Evolutionary conservation across 495 filamentous ascomycete genomes (phyloP), one percentile per base, ranked within the genome.

Genomic region (Neurospora sublineolata): DNA sequence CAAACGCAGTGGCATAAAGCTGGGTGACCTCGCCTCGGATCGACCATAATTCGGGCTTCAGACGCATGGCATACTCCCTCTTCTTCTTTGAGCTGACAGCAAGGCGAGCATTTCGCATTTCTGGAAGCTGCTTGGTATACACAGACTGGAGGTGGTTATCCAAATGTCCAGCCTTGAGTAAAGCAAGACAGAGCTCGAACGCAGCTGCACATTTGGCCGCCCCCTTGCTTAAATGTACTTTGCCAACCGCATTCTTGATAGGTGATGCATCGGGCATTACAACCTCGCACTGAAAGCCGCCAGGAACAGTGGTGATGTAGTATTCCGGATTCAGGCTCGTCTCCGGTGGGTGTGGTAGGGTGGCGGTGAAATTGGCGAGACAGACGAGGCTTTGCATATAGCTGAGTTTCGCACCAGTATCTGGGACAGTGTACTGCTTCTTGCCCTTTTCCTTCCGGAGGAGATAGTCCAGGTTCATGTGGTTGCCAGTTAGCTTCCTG

Each of bases 161-260:
- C 0, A 99, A 80, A 72, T 92, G 87, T 10, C 86, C 84, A 46
- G 86, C 84, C 71, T 87, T 87, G 33, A 90, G 83, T 6, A 99
- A 86, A 70, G 88, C 71, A 3, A 95, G 73, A 75, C 94, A 97
- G 58, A 91, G 87, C 76, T 95, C 90, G 77, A 95, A 98, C 3
- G 95, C 95, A 16, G 93, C 95, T 9, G 94, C 91, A 74, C 92
- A 90, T 79, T 97, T 97, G n/a, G 95, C 95, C 16, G 87, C 81
- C 30, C 88, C 82, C 77, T 96, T 98, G 69, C 84, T 91, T 3
- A 81, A 70, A 69, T 86, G 86, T 2, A 87, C 79, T 12, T 75
- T 76, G 40, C 95, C 94, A 44, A 87, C 85, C 11, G 89, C 83
- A 58, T 85, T 87, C 72, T 83, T 82, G 67, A 97, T 83, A 0